A percentile compares a stretch with the other conserved stretches of the same genome.
Evolutionary conservation across 768 basidiomycete species (phyloP).

Genomic region (Sarcomyxa edulis): DNA sequence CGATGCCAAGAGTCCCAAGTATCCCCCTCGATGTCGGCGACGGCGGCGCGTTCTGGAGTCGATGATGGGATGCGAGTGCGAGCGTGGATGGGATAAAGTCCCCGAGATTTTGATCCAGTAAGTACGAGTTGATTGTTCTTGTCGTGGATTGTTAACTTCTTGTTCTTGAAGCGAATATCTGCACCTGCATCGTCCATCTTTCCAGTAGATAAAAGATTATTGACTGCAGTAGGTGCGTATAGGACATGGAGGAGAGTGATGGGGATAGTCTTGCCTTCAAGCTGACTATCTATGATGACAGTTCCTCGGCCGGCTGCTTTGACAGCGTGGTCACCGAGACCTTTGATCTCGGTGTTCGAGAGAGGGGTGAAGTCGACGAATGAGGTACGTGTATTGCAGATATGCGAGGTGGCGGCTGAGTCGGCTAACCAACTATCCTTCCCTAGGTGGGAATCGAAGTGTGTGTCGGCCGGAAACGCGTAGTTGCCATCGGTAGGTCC

Average conservation of each 20-base stretch:
- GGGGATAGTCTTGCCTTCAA: conserved; percentile 8
- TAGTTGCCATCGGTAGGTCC: too few species aligned
- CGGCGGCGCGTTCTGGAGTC: conserved; percentile 8
- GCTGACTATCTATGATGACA: conserved; percentile 21
- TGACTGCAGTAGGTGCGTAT: conserved; percentile 22
- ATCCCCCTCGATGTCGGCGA: conserved; percentile 8
- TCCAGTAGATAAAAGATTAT: conserved; percentile 26
- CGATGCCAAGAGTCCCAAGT: conserved; percentile 19
- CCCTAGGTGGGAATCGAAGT: too few species aligned
- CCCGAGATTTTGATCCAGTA: conserved; percentile 12
- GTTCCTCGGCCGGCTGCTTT: conserved; percentile 21
- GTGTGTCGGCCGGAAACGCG: too few species aligned
- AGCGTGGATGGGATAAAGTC: conserved; percentile 14
- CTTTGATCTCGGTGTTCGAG: conserved; percentile 2
- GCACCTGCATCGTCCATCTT: conserved; percentile 19
- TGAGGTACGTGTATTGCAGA: too few species aligned
- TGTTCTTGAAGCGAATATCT: conserved; percentile 15
- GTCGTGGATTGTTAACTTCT: conserved; percentile 19
- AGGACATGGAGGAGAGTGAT: conserved; percentile 22
- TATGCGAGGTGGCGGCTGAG: too few species aligned
- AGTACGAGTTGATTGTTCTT: conserved; percentile 9
- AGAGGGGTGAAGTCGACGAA: conserved; percentile 10
- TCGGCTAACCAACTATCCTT: too few species aligned
- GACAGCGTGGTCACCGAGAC: conserved; percentile 20
- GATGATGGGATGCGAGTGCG: conserved; percentile 6